A percentile compares a stretch with the other conserved stretches of the same genome.
Conservation (phyloP, 2,329 filamentous ascomycete genomes). For the Penicillium frequentans region DNA sequence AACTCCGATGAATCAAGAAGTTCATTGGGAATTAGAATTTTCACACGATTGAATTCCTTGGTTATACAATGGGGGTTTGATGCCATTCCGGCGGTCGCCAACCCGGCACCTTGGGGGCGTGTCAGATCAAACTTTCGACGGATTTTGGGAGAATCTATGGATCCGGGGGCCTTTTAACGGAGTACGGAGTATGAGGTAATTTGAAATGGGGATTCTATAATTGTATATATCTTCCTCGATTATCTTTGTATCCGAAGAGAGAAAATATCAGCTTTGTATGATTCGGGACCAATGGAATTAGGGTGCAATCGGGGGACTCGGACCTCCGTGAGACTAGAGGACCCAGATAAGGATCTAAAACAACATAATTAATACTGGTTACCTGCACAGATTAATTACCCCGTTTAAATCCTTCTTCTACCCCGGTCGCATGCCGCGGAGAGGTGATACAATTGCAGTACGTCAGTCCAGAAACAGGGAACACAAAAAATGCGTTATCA, state of each 20-base stretch:
- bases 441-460: constrained; percentile 16
- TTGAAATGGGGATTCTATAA: neutral
- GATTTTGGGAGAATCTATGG: neutral
- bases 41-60: neutral
- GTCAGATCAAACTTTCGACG: neutral
- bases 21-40: too few relatives aligned
- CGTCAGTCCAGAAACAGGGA: constrained; percentile 24
- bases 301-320: constrained; percentile 5
- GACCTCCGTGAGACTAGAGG: constrained; percentile 6
- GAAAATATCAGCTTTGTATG: neutral
- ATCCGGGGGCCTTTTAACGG: neutral
- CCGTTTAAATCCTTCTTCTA: neutral
- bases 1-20: neutral
- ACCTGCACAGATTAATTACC: neutral
- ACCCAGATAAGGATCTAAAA: constrained; percentile 2
- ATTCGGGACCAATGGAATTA: neutral
- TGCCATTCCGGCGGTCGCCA: neutral
- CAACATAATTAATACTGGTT: neutral
- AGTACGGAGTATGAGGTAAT: neutral
- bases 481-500: constrained; percentile 6
- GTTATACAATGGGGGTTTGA: neutral
- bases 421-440: constrained; percentile 1
- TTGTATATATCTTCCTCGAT: neutral
- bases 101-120: neutral
- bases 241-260: neutral